phyloP scores from a whole-genome alignment of 2,329 filamentous ascomycete species.

The Pseudogymnoascus sp. region DNA sequence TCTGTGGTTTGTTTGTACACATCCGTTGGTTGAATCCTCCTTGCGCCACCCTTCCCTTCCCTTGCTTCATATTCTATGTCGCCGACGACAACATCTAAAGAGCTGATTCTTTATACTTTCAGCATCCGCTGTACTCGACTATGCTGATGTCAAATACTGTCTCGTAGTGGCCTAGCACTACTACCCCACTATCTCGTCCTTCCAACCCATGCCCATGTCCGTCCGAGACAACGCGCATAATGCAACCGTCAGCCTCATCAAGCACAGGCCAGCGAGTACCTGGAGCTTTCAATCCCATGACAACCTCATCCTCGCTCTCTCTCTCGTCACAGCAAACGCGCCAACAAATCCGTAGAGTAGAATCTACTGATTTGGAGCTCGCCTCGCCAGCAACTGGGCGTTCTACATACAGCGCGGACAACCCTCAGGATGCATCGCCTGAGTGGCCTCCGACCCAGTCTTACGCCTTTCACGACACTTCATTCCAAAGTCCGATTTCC shows the following conservation, averaged over 20 bases:
- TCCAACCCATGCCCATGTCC: slow-evolving; percentile 8
- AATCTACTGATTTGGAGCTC: slow-evolving; percentile 10
- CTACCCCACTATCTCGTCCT: slow-evolving; percentile 1
- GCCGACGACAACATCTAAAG: background rate
- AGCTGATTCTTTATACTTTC: background rate
- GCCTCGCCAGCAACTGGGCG: background rate
- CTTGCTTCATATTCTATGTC: background rate
- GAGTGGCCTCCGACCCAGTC: background rate
- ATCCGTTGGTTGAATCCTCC: background rate
- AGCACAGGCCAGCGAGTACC: slow-evolving; percentile 12
- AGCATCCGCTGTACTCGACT: background rate
- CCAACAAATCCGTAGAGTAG: slow-evolving; percentile 11
- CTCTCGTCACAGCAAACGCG: background rate
- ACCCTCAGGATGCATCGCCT: slow-evolving; percentile 3
- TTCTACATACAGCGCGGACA: background rate
- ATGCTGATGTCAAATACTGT: background rate
- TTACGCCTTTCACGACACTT: background rate
- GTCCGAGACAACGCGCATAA: slow-evolving; percentile 2
- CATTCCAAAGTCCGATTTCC: background rate
- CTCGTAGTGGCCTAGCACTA: slow-evolving; percentile 6
- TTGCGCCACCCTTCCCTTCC: background rate
- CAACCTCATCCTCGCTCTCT: background rate
- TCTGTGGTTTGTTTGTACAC: background rate
- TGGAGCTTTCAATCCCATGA: slow-evolving; percentile 12
- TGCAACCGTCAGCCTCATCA: slow-evolving; percentile 10